phyloP scores from a whole-genome alignment of 1,284 basidiomycete species.

The Marasmius sp. region DNA sequence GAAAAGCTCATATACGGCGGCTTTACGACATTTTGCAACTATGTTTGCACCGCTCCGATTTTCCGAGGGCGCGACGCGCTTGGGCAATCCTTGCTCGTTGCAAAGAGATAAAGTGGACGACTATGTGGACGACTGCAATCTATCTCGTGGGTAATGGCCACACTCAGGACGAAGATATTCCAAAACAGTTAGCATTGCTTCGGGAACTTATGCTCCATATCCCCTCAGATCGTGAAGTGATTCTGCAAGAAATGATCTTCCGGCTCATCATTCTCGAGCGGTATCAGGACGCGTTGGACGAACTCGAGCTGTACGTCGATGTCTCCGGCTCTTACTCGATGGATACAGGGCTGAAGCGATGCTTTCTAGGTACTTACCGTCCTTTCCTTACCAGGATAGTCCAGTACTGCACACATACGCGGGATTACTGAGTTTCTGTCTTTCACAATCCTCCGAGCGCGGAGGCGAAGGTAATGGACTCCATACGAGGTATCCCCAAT shows the following conservation, averaged over 20 bases:
- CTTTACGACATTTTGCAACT: constrained; percentile 76
- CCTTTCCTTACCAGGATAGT: constrained; percentile 83
- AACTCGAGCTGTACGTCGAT: constrained; percentile 74
- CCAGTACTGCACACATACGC: constrained; percentile 80
- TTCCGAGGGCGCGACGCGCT: constrained; percentile 64
- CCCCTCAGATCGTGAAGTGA: constrained; percentile 27
- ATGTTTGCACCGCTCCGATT: constrained; percentile 69
- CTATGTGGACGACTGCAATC: constrained; percentile 74
- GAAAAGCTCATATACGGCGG: constrained; percentile 70
- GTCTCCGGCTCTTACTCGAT: not conserved
- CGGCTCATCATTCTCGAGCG: constrained; percentile 58
- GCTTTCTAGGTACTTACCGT: constrained; percentile 70
- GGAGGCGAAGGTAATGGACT: constrained; percentile 1
- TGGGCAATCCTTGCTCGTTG: constrained; percentile 85
- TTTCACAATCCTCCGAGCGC: constrained; percentile 40
- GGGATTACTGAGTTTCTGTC: constrained; percentile 68
- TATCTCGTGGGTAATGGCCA: constrained; percentile 46
- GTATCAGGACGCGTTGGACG: constrained; percentile 74
- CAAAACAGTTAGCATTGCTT: constrained; percentile 58
- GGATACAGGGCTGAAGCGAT: not conserved
- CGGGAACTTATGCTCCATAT: constrained; percentile 67
- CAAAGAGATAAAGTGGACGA: constrained; percentile 78
- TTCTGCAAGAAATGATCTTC: constrained; percentile 70
- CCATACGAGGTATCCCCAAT: not conserved
- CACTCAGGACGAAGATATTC: constrained; percentile 27